Percentiles rank a stretch among this genome's conserved stretches.
Evolutionary conservation across 441 rosid species (phyloP).

Genomic region (Rhodomyrtus psidioides): DNA sequence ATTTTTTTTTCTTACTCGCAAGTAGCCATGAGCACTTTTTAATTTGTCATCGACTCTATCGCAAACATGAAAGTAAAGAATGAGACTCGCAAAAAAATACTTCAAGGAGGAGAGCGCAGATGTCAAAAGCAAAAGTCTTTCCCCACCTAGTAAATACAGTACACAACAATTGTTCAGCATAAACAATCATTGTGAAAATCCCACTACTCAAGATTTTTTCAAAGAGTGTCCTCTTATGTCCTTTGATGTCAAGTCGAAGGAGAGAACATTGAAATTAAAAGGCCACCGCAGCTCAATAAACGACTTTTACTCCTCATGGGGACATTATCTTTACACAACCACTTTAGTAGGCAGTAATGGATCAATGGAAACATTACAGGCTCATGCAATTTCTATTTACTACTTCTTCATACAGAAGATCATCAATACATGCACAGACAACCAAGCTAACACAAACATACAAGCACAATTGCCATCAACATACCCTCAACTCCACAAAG

Average conservation of each 20-base stretch:
- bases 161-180: neutral
- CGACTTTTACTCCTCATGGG: neutral
- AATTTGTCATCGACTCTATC: neutral
- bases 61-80: neutral
- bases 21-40: neutral
- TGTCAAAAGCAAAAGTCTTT: neutral
- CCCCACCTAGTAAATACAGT: neutral
- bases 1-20: neutral
- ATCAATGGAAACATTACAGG: neutral
- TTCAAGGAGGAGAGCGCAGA: neutral
- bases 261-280: neutral
- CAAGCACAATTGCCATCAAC: neutral
- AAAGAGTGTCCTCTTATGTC: neutral
- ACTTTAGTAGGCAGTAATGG: neutral
- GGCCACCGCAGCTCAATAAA: neutral
- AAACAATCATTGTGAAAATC: neutral
- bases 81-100: neutral
- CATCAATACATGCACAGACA: neutral
- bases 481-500: neutral
- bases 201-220: neutral
- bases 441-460: neutral
- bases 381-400: neutral
- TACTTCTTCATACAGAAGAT: neutral
- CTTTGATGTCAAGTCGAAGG: neutral
- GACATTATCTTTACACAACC: neutral